Percentiles rank a stretch among this genome's conserved stretches.
phyloP scores from a whole-genome alignment of 257 asterid genomes.

The Ajuga chamaepitys region DNA sequence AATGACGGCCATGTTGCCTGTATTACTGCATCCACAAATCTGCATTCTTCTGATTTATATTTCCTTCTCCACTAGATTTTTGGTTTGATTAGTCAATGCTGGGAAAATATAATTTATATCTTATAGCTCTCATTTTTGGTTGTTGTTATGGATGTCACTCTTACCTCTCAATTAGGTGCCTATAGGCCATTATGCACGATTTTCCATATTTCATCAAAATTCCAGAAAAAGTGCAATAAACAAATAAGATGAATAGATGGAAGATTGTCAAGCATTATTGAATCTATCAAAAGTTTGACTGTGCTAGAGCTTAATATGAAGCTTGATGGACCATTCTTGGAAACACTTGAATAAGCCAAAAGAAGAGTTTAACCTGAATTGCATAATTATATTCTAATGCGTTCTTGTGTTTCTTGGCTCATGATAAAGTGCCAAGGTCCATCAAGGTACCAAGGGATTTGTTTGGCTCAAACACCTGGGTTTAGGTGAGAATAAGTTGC shows the following conservation, averaged over 20 bases:
- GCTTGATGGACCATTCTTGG: not conserved
- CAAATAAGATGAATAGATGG: not conserved
- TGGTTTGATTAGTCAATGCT: not conserved
- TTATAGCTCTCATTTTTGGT: not conserved
- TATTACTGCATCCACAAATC: not conserved
- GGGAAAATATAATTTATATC: not conserved
- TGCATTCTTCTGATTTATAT: not conserved
- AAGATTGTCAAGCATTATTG: constrained; percentile 6
- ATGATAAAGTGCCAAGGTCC: constrained; percentile 3
- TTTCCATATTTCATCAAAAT: constrained; percentile 2
- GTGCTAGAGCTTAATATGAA: not conserved
- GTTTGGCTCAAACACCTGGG: not conserved
- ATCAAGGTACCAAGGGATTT: not conserved
- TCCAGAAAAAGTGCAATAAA: not conserved
- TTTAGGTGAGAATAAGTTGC: not conserved
- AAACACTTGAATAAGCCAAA: not conserved
- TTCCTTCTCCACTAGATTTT: not conserved
- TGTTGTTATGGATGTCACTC: not conserved
- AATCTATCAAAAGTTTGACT: not conserved
- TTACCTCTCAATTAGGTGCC: not conserved
- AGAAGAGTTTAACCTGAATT: not conserved
- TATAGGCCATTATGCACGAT: not conserved
- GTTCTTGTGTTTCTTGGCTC: constrained; percentile 7
- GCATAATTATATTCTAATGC: not conserved
- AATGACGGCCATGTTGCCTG: not conserved